These are phyloP conservation scores for Colletotrichum sp. DNA, from an alignment of 2,329 filamentous ascomycete genomes.

Conservation along the genomic window DNA sequence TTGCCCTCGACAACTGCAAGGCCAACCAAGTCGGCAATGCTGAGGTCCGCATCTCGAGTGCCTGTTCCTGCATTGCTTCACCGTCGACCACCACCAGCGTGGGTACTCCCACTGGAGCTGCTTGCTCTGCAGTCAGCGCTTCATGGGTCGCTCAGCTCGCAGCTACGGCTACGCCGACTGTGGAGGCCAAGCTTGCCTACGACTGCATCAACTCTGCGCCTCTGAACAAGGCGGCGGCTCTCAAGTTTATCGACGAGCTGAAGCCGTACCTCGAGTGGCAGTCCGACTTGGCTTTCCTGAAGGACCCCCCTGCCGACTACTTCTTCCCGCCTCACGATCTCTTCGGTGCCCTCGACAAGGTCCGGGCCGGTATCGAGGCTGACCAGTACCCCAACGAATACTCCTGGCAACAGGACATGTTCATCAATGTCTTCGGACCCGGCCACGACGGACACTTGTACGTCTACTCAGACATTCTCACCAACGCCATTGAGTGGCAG, in stretches of 20 bases:
- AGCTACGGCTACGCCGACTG: not conserved
- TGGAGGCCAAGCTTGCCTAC: conserved; percentile 38
- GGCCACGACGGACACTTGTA: conserved; percentile 46
- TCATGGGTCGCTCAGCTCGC: not conserved
- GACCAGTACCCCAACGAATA: conserved; percentile 41
- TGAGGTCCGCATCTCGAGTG: not conserved
- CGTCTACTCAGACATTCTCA: conserved; percentile 42
- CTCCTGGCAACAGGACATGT: conserved; percentile 43
- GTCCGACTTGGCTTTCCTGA: conserved; percentile 49
- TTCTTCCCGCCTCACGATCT: conserved; percentile 46
- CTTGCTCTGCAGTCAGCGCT: not conserved
- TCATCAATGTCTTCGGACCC: conserved; percentile 35
- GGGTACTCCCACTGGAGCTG: not conserved
- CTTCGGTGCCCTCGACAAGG: conserved; percentile 33
- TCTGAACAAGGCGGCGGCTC: conserved; percentile 33
- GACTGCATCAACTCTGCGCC: conserved; percentile 42
- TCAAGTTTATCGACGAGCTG: conserved; percentile 36
- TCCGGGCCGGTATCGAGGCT: conserved; percentile 33
- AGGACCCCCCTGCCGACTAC: conserved; percentile 55
- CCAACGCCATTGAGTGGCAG: conserved; percentile 37
- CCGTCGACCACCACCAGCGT: not conserved
- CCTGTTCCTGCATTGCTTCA: not conserved
- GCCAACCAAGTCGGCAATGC: not conserved
- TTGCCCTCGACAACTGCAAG: not conserved
- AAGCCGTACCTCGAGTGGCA: conserved; percentile 50